Evolutionary conservation across 2,329 filamentous ascomycete genomes (phyloP).

Genomic region (Cordyceps cicadae): DNA sequence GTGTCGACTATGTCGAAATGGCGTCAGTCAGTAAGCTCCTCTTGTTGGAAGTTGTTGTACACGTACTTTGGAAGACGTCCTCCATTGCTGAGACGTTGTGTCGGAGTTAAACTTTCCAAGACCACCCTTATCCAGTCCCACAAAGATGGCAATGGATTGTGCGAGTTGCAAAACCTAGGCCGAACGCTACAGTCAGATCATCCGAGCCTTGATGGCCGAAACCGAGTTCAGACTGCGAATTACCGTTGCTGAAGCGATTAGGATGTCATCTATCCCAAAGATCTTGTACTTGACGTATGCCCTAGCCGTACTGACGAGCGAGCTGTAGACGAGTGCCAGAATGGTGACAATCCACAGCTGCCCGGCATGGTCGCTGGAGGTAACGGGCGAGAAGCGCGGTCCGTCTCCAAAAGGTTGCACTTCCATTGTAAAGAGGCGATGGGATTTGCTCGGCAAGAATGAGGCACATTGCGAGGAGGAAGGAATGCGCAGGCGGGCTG

Average conservation of each 20-base stretch:
- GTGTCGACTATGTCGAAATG: neutral
- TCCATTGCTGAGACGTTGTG: slow-evolving; percentile 10
- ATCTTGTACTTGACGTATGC: slow-evolving; percentile 15
- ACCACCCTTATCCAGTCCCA: slow-evolving; percentile 8
- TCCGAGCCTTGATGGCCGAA: neutral
- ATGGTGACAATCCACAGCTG: slow-evolving; percentile 17
- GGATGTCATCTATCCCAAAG: slow-evolving; percentile 14
- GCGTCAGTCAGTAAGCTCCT: neutral
- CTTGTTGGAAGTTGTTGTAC: no score
- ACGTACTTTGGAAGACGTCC: slow-evolving; percentile 3
- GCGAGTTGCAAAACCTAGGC: slow-evolving; percentile 9
- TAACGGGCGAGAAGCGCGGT: slow-evolving; percentile 15
- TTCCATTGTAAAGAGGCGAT: neutral
- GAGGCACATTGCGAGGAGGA: neutral
- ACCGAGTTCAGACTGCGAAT: neutral
- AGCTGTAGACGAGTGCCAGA: slow-evolving; percentile 13
- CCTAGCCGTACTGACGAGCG: slow-evolving; percentile 1
- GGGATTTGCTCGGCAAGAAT: neutral
- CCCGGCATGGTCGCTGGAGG: slow-evolving; percentile 14
- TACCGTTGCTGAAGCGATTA: slow-evolving; percentile 12
- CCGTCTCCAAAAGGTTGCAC: neutral
- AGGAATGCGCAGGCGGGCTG: neutral
- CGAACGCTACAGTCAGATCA: neutral
- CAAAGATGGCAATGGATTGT: slow-evolving; percentile 13
- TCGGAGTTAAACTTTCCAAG: slow-evolving; percentile 14